Conservation (phyloP, 2,329 filamentous ascomycete genomes). For the Aureobasidium melanogenum region DNA sequence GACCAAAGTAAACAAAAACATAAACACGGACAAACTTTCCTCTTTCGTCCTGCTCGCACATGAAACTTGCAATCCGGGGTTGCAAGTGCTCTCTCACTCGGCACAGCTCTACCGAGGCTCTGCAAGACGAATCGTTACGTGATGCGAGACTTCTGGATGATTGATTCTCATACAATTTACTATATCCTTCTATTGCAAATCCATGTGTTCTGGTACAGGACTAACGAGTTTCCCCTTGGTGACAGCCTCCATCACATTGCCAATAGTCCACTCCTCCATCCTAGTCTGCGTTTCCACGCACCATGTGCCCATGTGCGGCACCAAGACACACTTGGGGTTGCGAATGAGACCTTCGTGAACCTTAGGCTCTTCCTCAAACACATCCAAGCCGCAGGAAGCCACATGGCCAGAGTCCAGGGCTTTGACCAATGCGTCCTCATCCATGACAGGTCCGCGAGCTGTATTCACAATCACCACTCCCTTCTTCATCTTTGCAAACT, state of each 20-base stretch:
- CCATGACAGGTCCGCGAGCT: constrained; percentile 71
- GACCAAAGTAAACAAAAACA: background rate
- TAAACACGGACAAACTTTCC: constrained; percentile 1
- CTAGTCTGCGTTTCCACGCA: constrained; percentile 55
- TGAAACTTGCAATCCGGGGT: background rate
- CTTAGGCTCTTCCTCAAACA: constrained; percentile 72
- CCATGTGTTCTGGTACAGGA: constrained; percentile 62
- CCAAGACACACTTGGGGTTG: constrained; percentile 63
- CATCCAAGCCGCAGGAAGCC: constrained; percentile 64
- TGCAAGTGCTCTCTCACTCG: background rate
- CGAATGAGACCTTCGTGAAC: constrained; percentile 63
- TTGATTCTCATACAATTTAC: background rate
- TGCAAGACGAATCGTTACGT: background rate
- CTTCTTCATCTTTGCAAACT: constrained; percentile 70
- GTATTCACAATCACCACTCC: constrained; percentile 75
- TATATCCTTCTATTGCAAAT: background rate
- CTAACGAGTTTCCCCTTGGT: constrained; percentile 54
- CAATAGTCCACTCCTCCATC: constrained; percentile 69
- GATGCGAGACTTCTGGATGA: too few relatives aligned
- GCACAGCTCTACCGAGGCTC: background rate
- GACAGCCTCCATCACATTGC: constrained; percentile 58
- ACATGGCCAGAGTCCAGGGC: constrained; percentile 64
- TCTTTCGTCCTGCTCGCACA: background rate
- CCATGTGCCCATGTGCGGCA: constrained; percentile 83
- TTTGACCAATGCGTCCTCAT: constrained; percentile 68